Conservation (phyloP, 2,329 filamentous ascomycete genomes). For the Neonectria punicea region DNA sequence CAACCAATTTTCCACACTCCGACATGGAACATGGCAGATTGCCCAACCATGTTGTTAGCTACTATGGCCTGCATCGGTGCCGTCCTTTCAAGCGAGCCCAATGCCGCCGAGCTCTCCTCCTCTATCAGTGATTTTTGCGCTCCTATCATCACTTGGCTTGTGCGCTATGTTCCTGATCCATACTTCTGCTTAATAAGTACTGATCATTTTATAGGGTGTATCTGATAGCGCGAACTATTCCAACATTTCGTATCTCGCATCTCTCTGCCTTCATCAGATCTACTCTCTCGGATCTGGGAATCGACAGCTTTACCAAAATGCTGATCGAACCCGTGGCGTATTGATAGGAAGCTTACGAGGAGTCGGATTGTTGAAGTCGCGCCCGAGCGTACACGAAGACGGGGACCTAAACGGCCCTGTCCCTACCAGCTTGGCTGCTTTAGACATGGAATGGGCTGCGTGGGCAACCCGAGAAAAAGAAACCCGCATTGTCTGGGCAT, state of each 20-base stretch:
- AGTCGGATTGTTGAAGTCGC: conserved; percentile 40
- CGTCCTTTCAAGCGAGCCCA: conserved; percentile 31
- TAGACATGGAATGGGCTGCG: conserved; percentile 35
- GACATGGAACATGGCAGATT: conserved; percentile 40
- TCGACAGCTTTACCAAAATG: conserved; percentile 44
- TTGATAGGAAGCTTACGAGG: conserved; percentile 44
- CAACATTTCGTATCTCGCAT: conserved; percentile 41
- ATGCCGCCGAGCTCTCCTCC: conserved; percentile 29
- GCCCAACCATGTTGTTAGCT: conserved; percentile 40
- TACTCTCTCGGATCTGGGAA: conserved; percentile 48
- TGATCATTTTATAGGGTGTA: conserved; percentile 29
- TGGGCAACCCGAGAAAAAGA: conserved; percentile 42
- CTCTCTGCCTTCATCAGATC: conserved; percentile 46
- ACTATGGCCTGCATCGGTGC: conserved; percentile 47
- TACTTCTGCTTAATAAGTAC: neutral
- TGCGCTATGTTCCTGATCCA: conserved; percentile 12
- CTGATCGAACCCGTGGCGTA: conserved; percentile 42
- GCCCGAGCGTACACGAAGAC: conserved; percentile 15
- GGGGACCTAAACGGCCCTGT: conserved; percentile 6
- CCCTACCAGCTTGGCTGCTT: neutral
- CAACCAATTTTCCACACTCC: conserved; percentile 45
- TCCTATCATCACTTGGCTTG: conserved; percentile 44
- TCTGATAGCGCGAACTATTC: conserved; percentile 40
- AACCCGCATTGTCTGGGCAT: conserved; percentile 43
- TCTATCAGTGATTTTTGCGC: conserved; percentile 42